Evolutionary conservation across 371 early-diverging fungal genomes (phyloP), one percentile per base, ranked within the genome.

Genomic region (Choanephora cucurbitarum): DNA sequence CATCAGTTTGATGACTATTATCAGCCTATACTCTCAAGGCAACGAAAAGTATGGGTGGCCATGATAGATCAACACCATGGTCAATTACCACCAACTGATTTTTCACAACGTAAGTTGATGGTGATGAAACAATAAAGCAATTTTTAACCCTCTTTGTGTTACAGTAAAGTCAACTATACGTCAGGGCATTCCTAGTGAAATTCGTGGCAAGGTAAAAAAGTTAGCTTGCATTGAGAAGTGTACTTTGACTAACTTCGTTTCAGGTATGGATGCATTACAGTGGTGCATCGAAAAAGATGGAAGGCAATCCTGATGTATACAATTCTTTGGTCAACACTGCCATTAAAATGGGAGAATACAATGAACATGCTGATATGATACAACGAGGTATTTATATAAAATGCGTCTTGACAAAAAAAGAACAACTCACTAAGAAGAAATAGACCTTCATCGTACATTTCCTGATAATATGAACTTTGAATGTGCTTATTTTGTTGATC

Each of bases 201-300:
- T 84, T 15, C 73, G 91, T 24, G 82, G 85, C 23, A 64, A 76
- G 65, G 88, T 85, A 75, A 60, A 59, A 24, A 11, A 22, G n/a
- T 19, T 43, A 17, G n/a, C 1, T 15, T 10, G 21, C 46, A 17
- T 44, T 19, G n/a, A n/a, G n/a, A n/a, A n/a, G n/a, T n/a, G n/a
- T n/a, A n/a, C n/a, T n/a, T n/a, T n/a, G n/a, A n/a, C n/a, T n/a
- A n/a, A n/a, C n/a, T n/a, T n/a, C 17, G 37, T 3, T 22, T 13
- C 21, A 87, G 80, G 81, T 75, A 34, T 93, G 93, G 93, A 84
- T 91, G 64, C 75, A 83, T 55, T 91, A 90, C 62, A 86, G 87
- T 55, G 91, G 91, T 18, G 90, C 90, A 9, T 79, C 80, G 52
- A 75, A 63, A 15, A 80, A 80, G 55, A 71, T 77, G 71, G 67